Base-by-base conservation (phyloP, 2,329 filamentous ascomycete species). In the Aspergillus sp. region DNA sequence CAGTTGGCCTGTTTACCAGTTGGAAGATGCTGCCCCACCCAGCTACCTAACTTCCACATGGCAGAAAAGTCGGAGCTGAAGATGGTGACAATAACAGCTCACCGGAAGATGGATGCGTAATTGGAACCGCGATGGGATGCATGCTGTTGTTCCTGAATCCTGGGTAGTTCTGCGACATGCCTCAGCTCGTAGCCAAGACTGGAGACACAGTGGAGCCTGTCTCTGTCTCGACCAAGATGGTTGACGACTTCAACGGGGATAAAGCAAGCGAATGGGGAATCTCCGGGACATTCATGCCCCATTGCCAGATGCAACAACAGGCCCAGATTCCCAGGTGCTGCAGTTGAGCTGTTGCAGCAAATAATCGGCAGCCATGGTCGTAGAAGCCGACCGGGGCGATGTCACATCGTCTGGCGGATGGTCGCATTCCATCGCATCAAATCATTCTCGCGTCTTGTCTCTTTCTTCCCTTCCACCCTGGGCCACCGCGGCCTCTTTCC, bases 401-500 rank as follows among this genome's bases (percentile, higher is more conserved):
- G 71, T 73, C 70, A 64, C 68, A 73, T 73, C 67, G 70, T 60
- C 66, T 70, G 64, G 66, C 62, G 66, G 65, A 71, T 69, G 70
- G 70, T 73, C 70, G 66, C 70, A 73, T 71, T 41, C 56, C 45
- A 53, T 58, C 35, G 56, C 57, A 50, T 62, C 57, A 54, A 46
- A 63, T 54, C 57, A 55, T 56, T 52, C 44, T 60, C 54, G 45
- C 48, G 56, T 47, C 37, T 52, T 52, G 33, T 52, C 59, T 58
- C 39, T 37, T 52, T 55, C 45, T 56, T 57, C 43, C 33, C 35
- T 37, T 54, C 11, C 43, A 45, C 33, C 27, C 27, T 48, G 12
- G 37, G 37, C 19, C 57, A 39, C 49, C 17, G 49, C 37, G 37
- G 52, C 35, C 44, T 50, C 45, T 40, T 21, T 44, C 40, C 17